phyloP scores from a whole-genome alignment of 106 monocot species.

The Dendrobium catenatum region DNA sequence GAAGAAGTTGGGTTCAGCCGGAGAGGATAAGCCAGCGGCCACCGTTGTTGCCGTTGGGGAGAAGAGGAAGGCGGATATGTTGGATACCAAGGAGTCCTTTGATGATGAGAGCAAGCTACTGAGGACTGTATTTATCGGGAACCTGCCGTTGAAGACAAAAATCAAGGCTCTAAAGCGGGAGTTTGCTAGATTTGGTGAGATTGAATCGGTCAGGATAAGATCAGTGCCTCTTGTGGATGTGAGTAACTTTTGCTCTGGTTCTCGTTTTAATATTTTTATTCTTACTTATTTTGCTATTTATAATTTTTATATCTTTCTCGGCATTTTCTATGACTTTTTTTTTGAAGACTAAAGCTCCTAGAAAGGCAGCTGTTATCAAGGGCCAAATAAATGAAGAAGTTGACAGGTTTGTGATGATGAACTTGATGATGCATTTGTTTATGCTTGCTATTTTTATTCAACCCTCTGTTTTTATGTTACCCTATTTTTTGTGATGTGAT shows the following conservation, averaged over 20 bases:
- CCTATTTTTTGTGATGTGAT: not conserved
- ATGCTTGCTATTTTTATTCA: not conserved
- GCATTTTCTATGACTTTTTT: not conserved
- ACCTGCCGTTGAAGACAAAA: slow-evolving; percentile 73
- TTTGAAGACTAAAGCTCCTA: slow-evolving; percentile 59
- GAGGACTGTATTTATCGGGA: slow-evolving; percentile 90
- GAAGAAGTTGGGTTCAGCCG: slow-evolving; percentile 18
- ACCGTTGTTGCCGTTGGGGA: slow-evolving; percentile 30
- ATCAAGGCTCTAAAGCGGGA: slow-evolving; percentile 71
- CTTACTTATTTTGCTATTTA: slow-evolving; percentile 3
- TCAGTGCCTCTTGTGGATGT: slow-evolving; percentile 81
- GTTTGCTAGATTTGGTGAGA: slow-evolving; percentile 68
- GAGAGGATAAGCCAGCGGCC: slow-evolving; percentile 11
- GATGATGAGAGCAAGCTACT: slow-evolving; percentile 89
- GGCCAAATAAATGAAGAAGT: slow-evolving; percentile 68
- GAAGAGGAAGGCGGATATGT: slow-evolving; percentile 65
- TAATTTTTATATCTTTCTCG: not conserved
- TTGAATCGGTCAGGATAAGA: slow-evolving; percentile 81
- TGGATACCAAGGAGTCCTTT: slow-evolving; percentile 21
- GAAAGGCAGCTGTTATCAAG: slow-evolving; percentile 63
- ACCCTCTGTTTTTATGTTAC: not conserved
- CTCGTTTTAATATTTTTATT: slow-evolving; percentile 4
- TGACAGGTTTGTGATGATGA: slow-evolving; percentile 45
- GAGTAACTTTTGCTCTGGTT: slow-evolving; percentile 12
- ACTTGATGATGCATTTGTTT: not conserved